Evolutionary conservation across 176 grass and related monocot species (phyloP).

Genomic region (Cymbopogon citratus): DNA sequence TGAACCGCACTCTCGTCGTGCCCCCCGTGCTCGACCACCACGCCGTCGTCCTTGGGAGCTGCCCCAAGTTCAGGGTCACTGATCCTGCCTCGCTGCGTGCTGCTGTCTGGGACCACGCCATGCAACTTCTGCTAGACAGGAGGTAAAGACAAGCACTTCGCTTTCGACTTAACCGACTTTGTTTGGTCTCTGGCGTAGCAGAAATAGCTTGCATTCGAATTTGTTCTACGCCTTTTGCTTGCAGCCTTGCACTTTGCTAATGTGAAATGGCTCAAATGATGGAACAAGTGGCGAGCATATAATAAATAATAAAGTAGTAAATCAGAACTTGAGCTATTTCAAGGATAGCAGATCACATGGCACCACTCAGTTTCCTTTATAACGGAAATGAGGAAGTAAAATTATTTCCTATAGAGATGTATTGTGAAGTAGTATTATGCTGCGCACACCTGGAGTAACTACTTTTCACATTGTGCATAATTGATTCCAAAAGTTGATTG

Average conservation of each 20-base stretch:
- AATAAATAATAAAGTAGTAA: background rate
- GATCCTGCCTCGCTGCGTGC: conserved; percentile 50
- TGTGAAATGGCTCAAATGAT: background rate
- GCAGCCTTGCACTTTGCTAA: background rate
- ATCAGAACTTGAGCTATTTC: background rate
- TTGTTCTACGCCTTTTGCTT: background rate
- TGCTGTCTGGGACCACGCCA: conserved; percentile 75
- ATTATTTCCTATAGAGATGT: background rate
- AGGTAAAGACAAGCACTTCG: conserved; percentile 36
- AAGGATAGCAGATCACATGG: background rate
- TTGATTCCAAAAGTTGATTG: background rate
- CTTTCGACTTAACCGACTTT: background rate
- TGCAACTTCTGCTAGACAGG: conserved; percentile 62
- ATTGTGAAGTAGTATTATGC: background rate
- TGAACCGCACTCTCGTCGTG: conserved; percentile 87
- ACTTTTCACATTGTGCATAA: background rate
- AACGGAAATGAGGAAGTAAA: background rate
- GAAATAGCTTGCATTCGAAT: background rate
- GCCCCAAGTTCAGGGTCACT: conserved; percentile 86
- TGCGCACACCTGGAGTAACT: background rate
- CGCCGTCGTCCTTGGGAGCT: conserved; percentile 86
- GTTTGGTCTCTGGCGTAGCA: background rate
- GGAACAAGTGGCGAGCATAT: background rate
- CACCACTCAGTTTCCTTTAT: background rate
- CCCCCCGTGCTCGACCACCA: conserved; percentile 91